Conservation (phyloP, 495 filamentous ascomycete species). For the Halenospora varia region DNA sequence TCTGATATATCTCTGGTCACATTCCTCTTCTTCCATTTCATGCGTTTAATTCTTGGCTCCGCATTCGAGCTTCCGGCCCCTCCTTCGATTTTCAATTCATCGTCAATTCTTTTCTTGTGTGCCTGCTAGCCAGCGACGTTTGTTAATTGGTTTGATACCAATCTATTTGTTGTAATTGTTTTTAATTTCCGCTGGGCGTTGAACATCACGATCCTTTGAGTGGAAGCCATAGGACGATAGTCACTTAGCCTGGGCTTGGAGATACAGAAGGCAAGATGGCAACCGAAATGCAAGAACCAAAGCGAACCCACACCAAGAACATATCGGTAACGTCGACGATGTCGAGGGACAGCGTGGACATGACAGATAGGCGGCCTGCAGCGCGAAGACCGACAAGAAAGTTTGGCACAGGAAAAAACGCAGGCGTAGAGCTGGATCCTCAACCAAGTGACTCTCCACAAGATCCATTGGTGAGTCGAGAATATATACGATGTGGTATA, state of each 20-base stretch:
- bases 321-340: not conserved
- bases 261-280: not conserved
- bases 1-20: not conserved
- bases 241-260: not conserved
- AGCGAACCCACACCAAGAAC: not conserved
- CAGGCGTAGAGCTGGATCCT: slow-evolving; percentile 41
- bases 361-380: not conserved
- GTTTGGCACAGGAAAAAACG: slow-evolving; percentile 40
- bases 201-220: not conserved
- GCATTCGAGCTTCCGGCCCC: not conserved
- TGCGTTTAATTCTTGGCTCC: not conserved
- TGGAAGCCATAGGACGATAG: too few species aligned
- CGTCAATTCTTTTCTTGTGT: not conserved
- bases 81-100: not conserved
- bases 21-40: not conserved
- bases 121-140: not conserved
- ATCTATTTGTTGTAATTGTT: not conserved
- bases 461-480: slow-evolving; percentile 44
- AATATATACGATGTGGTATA: not conserved
- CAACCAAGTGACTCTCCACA: slow-evolving; percentile 44
- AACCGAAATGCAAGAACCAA: not conserved
- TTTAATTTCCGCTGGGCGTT: not conserved
- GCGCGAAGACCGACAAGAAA: slow-evolving; percentile 20
- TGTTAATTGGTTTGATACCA: slow-evolving; percentile 1
- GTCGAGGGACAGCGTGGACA: not conserved